Evolutionary conservation across 768 basidiomycete genomes (phyloP).

Genomic region (Mycena rosella): DNA sequence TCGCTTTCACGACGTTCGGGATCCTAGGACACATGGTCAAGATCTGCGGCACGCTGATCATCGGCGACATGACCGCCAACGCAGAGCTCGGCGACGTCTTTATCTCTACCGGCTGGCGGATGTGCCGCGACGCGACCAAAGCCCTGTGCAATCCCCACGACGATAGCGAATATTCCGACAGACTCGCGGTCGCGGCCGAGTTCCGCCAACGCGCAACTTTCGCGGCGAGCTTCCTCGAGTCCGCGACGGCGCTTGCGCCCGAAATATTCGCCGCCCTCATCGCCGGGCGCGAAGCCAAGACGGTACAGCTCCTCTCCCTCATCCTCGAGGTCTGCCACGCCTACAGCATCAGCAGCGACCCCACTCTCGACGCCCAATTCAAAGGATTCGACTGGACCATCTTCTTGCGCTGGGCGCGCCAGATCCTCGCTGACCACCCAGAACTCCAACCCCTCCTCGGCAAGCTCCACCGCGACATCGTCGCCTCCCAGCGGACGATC

Average conservation of each 20-base stretch:
- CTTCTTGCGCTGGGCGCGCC: background rate
- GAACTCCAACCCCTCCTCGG: background rate
- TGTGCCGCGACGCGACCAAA: slow-evolving; percentile 1
- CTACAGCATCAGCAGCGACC: background rate
- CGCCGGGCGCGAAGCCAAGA: background rate
- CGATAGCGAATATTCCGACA: background rate
- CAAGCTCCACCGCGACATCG: background rate
- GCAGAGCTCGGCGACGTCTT: slow-evolving; percentile 1
- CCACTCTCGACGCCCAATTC: background rate
- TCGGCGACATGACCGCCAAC: slow-evolving; percentile 5
- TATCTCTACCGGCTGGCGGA: slow-evolving; percentile 1
- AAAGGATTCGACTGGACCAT: background rate
- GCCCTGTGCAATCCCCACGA: background rate
- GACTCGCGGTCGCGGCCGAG: background rate
- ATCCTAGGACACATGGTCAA: slow-evolving; percentile 13
- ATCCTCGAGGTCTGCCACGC: background rate
- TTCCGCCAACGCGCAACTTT: slow-evolving; percentile 17
- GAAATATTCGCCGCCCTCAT: slow-evolving; percentile 8
- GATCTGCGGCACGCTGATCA: slow-evolving; percentile 13
- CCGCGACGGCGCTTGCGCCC: slow-evolving; percentile 4
- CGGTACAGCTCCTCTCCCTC: slow-evolving; percentile 1
- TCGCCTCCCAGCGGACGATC: background rate
- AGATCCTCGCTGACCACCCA: slow-evolving; percentile 8
- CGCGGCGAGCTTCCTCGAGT: background rate
- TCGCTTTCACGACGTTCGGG: slow-evolving; percentile 11